Evolutionary conservation across 345 rosid genomes (phyloP), one percentile per base, ranked within the genome.

Genomic region (Boechera stricta): DNA sequence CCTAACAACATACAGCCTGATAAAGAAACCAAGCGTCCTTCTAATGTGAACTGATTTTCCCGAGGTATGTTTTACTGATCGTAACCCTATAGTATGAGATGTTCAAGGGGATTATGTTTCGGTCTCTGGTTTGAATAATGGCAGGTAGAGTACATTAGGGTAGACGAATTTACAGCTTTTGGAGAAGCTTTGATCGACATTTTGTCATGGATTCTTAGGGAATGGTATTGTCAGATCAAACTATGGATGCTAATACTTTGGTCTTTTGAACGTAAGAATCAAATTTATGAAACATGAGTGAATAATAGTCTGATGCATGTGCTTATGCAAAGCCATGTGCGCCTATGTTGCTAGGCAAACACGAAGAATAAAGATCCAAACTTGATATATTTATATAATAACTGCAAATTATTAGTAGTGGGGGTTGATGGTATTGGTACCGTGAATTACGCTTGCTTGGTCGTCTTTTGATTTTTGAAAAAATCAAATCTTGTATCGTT

Each of bases 1-100:
- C 92, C 96, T 28, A 86, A 89, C 57, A 91, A 89, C 73, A 77
- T 90, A 64, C 80, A 79, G 56, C 85, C 81, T 10, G 80, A 74
- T 72, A 88, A 89, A 84, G 87, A 81, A 52, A 73, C 84, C 35
- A 90, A 87, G 86, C 82, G 42, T 55, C 69, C 82, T 64, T 64
- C 71, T 72, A 77, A 87, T 84, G 78, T 84, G 86, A 91, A 78
- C 56, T 77, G 71, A 67, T 76, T 60, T 45, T 69, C 41, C 56
- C 33, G 0, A 9, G 61, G 70, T 72, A 67, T 64, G 72, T 58
- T 71, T 69, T 49, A 39, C 77, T 66, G 24, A 42, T 66, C 33
- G 32, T 65, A 31, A 21, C 68, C 56, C 44, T 54, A 12, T 4
- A 31, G 24, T 62, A 42, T 13, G 59, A 63, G 76, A 64, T 64